Evolutionary conservation across 139 green algal species (phyloP), one percentile per base, ranked within the genome.

Genomic region (Micractinium conductrix): DNA sequence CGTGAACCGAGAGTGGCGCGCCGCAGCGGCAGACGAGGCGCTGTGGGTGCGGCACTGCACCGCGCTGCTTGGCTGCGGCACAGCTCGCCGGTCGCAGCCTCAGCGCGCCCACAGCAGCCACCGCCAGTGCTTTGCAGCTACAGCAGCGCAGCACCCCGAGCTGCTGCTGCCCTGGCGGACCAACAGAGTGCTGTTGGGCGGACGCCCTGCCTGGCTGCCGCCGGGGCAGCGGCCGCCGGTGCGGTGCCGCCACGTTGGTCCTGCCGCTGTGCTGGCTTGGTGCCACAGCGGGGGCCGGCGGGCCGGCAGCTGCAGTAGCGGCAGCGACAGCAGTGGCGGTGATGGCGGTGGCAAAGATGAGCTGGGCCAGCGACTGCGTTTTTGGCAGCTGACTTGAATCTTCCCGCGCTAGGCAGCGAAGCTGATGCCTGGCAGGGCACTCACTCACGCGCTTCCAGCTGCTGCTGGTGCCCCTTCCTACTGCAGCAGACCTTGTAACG

Each of bases 91-190:
- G n/a, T n/a, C n/a, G n/a, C n/a, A n/a, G n/a, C n/a, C n/a, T n/a
- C n/a, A n/a, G n/a, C n/a, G n/a, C n/a, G n/a, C n/a, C n/a, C n/a
- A n/a, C 19, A 22, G 45, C 74, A 33, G 45, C 45, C 67, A 16
- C 45, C 33, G 50, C 4, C 45, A n/a, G n/a, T n/a, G 45, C 14
- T 80, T 80, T 67, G 74, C 74, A 7, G 48, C 35, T 1, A 24
- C 33, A n/a, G 74, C 74, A 10, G 45, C 45, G 33, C 74, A 67
- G 45, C 74, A 80, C 45, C 74, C 45, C 26, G 48, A 44, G 74
- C 74, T 45, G 45, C 74, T 80, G 74, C 74, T 45, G 48, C 74
- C 6, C n/a, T 80, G 74, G 74, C 53, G 45, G 33, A 80, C 74
- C 10, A 80, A 65, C 74, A 17, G 74, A 42, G 74, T 80, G 74